Conservation (phyloP, 108 stramenopile genomes). For the Schizochytrium sp. region DNA sequence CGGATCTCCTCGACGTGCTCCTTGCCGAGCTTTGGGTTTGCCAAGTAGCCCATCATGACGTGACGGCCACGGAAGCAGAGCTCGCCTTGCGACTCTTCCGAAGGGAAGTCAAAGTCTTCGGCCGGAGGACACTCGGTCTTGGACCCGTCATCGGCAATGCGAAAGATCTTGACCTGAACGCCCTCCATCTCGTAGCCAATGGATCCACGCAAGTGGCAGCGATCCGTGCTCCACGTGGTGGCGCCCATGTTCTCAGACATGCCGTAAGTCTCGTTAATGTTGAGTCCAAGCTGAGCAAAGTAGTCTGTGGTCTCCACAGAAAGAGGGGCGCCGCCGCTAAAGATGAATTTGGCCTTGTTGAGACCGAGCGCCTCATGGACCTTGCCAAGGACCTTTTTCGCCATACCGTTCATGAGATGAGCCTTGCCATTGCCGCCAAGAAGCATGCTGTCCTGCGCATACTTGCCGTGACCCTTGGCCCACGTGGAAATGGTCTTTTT, state of each 20-base stretch:
- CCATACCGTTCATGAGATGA: slow-evolving; percentile 16
- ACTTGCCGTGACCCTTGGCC: slow-evolving; percentile 51
- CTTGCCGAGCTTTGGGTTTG: background rate
- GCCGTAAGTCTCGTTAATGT: slow-evolving; percentile 60
- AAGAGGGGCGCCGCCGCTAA: slow-evolving; percentile 59
- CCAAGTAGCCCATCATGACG: slow-evolving; percentile 69
- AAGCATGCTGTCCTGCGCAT: slow-evolving; percentile 18
- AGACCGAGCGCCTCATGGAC: slow-evolving; percentile 55
- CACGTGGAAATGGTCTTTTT: slow-evolving; percentile 60
- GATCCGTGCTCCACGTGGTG: slow-evolving; percentile 35
- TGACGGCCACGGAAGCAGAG: slow-evolving; percentile 61
- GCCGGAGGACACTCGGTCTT: background rate
- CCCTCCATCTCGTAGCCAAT: background rate
- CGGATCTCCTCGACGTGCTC: slow-evolving; percentile 25
- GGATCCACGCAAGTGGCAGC: slow-evolving; percentile 19
- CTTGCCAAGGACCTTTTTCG: slow-evolving; percentile 35
- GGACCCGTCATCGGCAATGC: background rate
- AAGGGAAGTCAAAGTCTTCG: background rate
- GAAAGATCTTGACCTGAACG: background rate
- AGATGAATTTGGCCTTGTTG: slow-evolving; percentile 45
- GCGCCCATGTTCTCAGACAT: slow-evolving; percentile 67
- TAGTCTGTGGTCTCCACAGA: slow-evolving; percentile 53
- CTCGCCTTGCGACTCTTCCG: slow-evolving; percentile 26
- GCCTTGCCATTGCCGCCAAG: background rate
- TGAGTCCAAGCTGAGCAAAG: slow-evolving; percentile 62